phyloP scores from a whole-genome alignment of 169 alveolate genomes.

The Plasmodium cynomolgi region DNA sequence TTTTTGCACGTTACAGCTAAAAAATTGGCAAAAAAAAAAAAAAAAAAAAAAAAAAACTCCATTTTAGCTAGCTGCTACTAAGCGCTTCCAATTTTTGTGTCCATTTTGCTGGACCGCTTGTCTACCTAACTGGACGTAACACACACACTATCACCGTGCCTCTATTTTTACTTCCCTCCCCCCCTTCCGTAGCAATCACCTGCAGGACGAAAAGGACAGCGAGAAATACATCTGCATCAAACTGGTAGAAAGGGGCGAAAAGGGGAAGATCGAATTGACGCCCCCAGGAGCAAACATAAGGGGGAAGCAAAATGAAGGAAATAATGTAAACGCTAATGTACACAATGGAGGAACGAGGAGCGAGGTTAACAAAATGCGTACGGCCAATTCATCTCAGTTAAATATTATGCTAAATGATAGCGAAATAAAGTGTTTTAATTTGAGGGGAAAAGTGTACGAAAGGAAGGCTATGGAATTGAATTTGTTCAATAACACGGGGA shows the following conservation, averaged over 20 bases:
- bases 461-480: slow-evolving; percentile 40
- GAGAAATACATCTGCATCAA: slow-evolving; percentile 64
- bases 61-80: background rate
- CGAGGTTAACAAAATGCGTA: background rate
- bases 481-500: slow-evolving; percentile 21
- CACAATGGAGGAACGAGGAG: background rate
- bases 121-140: background rate
- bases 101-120: background rate
- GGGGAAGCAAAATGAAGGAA: slow-evolving; percentile 15
- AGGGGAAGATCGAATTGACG: background rate
- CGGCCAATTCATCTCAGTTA: slow-evolving; percentile 13
- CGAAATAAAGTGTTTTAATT: slow-evolving; percentile 36
- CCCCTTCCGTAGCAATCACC: background rate
- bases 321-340: background rate
- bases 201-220: slow-evolving; percentile 14
- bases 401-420: slow-evolving; percentile 59
- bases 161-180: background rate
- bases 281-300: background rate
- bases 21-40: background rate
- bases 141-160: background rate
- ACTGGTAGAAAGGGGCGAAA: slow-evolving; percentile 11
- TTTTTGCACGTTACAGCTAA: background rate
- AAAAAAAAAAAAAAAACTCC: background rate
- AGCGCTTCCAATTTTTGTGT: background rate
- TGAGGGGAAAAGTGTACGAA: slow-evolving; percentile 67